Conservation (phyloP, 192 early-diverging fungal genomes). For the Gryganskiella cystojenkinii region DNA sequence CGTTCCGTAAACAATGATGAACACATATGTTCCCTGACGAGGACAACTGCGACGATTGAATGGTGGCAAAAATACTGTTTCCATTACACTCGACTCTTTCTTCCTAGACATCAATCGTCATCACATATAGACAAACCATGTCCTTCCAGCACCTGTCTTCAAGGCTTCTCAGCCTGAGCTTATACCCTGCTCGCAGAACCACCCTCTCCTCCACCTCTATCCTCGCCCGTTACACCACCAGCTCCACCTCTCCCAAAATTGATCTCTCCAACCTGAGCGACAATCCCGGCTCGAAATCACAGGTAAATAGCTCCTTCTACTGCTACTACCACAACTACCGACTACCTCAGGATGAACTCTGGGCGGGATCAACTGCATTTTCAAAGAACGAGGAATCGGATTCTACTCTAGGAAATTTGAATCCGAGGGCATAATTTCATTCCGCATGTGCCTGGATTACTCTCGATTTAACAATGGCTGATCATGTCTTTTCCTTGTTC, state of each 20-base stretch:
- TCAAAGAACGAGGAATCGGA: too few relatives aligned
- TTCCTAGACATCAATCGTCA: not conserved
- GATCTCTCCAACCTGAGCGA: constrained; percentile 52
- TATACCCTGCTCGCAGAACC: constrained; percentile 29
- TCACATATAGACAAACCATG: constrained; percentile 30
- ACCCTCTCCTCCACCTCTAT: constrained; percentile 10
- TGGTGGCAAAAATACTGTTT: too few relatives aligned
- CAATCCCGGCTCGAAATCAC: constrained; percentile 54
- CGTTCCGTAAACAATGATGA: constrained; percentile 11
- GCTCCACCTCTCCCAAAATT: constrained; percentile 16
- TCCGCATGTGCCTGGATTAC: too few relatives aligned
- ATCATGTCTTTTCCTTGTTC: too few relatives aligned
- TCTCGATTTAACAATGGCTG: not conserved
- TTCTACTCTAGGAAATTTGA: too few relatives aligned
- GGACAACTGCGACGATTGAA: too few relatives aligned
- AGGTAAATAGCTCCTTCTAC: constrained; percentile 14
- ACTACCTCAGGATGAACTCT: too few relatives aligned
- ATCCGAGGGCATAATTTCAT: too few relatives aligned
- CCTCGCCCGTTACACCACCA: constrained; percentile 27
- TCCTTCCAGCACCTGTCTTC: constrained; percentile 35
- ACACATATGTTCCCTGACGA: too few relatives aligned
- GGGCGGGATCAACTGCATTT: too few relatives aligned
- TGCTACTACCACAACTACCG: not conserved
- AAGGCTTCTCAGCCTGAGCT: constrained; percentile 49
- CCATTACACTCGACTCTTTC: not conserved